Evolutionary conservation across 306 rosid genomes (phyloP), one percentile per base, ranked within the genome.

Genomic region (Parietaria judaica): DNA sequence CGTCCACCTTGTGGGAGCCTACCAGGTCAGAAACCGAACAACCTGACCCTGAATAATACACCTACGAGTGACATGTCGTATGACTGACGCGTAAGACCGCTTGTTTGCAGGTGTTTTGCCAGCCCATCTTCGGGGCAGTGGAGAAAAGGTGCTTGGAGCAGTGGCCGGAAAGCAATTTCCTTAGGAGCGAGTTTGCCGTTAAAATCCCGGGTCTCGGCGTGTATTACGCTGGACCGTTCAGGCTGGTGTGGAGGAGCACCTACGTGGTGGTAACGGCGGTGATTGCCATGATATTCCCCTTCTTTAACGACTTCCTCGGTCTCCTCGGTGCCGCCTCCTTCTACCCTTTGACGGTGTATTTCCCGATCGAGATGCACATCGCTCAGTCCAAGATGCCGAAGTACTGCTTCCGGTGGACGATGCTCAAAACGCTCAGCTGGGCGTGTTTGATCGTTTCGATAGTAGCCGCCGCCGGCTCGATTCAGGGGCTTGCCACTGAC

Each of bases 361-460:
- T 94, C 72, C 99, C 99, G 16, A 66, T 86, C 15, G 99, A 94
- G 75, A 86, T 89, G 99, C 89, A 94, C 85, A 86, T 94, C 3
- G 83, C 86, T 55, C 88, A 83, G 68, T 46, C 97, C 8, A 84
- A 94, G 50, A 71, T 81, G 62, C 77, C 67, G 6, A 86, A 58
- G 61, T 83, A 69, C 65, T 80, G 97, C 15, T 82, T 81, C 81
- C 86, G 95, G 0, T 89, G 99, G 97, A 83, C 65, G 31, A 88
- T 92, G 99, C 86, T 86, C 56, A 84, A 88, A 82, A 88, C 86
- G 34, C 65, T 94, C 78, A 82, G 86, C 65, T 83, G 90, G 85
- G 85, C 66, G 1, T 94, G 99, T 77, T 68, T 94, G 79, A 37
- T 84, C 0, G 88, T 94, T 54, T 94, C 95, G 4, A 69, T 88